Evolutionary conservation across 2,329 filamentous ascomycete genomes (phyloP).

Genomic region (Hypoxylon sp.): DNA sequence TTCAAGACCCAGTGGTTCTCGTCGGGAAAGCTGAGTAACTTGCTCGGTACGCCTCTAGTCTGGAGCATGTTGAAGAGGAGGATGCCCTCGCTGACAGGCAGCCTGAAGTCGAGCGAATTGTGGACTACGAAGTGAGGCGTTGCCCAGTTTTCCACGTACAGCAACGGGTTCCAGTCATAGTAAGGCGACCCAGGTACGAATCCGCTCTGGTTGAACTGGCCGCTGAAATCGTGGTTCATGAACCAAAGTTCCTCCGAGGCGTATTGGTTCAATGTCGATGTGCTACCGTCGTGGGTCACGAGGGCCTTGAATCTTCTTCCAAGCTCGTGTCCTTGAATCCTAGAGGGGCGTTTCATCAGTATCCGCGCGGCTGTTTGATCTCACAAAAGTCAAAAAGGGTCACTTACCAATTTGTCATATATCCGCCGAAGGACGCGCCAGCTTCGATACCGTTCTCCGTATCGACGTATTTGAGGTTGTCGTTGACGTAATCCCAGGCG

Average conservation of each 20-base stretch:
- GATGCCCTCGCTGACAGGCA: constrained; percentile 77
- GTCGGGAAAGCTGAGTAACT: constrained; percentile 78
- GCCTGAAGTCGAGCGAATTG: constrained; percentile 75
- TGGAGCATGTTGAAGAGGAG: constrained; percentile 79
- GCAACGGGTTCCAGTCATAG: constrained; percentile 65
- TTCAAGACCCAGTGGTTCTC: constrained; percentile 82
- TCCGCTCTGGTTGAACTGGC: constrained; percentile 61
- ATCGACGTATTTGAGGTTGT: constrained; percentile 67
- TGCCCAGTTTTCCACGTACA: constrained; percentile 69
- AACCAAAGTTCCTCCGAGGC: constrained; percentile 57
- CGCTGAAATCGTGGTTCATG: constrained; percentile 63
- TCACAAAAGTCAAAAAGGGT: constrained; percentile 30
- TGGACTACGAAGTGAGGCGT: constrained; percentile 81
- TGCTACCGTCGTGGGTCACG: constrained; percentile 67
- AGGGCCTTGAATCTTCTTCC: constrained; percentile 70
- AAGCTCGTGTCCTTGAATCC: constrained; percentile 68
- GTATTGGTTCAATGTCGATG: constrained; percentile 55
- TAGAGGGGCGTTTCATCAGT: constrained; percentile 32
- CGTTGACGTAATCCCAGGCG: constrained; percentile 66
- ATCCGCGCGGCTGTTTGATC: background rate
- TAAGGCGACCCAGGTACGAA: constrained; percentile 59
- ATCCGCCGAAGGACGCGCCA: constrained; percentile 69
- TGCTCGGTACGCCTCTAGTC: constrained; percentile 73
- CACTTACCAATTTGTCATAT: constrained; percentile 67
- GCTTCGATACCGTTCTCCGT: constrained; percentile 65